Evolutionary conservation across 345 rosid species (phyloP), one percentile per base, ranked within the genome.

Genomic region (Eucalyptus curtisii): DNA sequence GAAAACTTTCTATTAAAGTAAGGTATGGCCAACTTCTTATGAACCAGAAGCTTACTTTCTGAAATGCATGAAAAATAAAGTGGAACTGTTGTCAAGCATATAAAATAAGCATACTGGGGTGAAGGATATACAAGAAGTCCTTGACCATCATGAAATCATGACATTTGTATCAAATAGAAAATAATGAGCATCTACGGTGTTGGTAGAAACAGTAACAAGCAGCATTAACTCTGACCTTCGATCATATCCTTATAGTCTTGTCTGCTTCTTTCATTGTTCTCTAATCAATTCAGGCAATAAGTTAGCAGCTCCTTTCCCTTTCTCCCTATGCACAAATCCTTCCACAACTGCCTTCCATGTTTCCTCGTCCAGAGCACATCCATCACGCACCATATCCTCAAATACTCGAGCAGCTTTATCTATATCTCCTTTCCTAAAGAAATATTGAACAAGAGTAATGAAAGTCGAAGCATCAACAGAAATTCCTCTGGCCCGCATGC

Each of bases 371-470:
- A 96, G 95, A 71, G 91, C 88, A 88, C 95, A 95, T 68, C 98
- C 98, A 89, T 97, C 98, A 85, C 49, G 42, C 53, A 93, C 90
- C 96, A 96, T 95, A 89, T 96, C 98, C 49, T 96, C 91, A n/a
- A 95, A 87, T 90, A 96, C 89, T 44, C 90, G 94, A 89, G 91
- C 90, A 85, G 93, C 96, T 92, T 94, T 96, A 33, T 94, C 91
- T 84, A 92, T 71, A 90, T 96, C 96, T 30, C 95, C 95, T 88
- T 93, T 94, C 91, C 92, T 90, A 86, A 93, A 93, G 88, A 96
- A 93, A 90, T 90, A 91, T 90, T 93, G 93, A 57, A 93, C 91
- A 68, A 95, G 93, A 87, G 92, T 86, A 82, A 89, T 89, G 86
- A 92, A 87, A 44, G 96, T 95, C 17, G 49, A 91, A 22, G 71